Base-by-base conservation (phyloP, 1,284 basidiomycete species). In the Salmacisia buchloeana region DNA sequence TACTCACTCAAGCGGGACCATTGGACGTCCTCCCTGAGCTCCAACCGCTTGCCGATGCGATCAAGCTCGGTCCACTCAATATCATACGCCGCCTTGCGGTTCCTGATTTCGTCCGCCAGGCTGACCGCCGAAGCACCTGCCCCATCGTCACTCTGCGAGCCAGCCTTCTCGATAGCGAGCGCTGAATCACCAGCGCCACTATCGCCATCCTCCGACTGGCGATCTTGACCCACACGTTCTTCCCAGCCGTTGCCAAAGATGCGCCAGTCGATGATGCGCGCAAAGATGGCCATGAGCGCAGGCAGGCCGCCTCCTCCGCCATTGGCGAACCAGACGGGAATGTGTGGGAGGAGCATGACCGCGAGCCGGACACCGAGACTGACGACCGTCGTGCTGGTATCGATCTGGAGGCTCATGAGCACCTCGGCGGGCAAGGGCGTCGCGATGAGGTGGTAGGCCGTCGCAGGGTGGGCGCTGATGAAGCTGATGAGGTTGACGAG, bases 331-430 rank as follows among this genome's bases (percentile, higher is more conserved):
- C 73, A 79, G 58, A 69, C 66, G 31, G 75, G 75, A 15, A 77
- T 72, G 61, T 79, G 76, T 1, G 77, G 77, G 36, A 79, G 65
- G 46, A 79, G 68, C 66, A 78, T 79, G 57, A 76, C 67, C 25
- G 77, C 62, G 9, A 73, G 69, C 5, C 70, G 70, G 39, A 74
- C 63, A 23, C 74, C 73, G 38, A 77, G 68, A 45, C 75, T 64
- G 46, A 73, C 62, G 54, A 67, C 62, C 9, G 70, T 76, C 38
- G 71, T 71, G 7, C 68, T 70, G 4, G 73, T 72, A 58, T 76
- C 75, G 36, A 72, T 64, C 62, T 75, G 70, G 6, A 77, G 63
- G 41, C 67, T 67, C 21, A 72, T 60, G 18, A 77, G 52, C 36
- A 77, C 61, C 63, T 70, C 63, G 27, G 61, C 59, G 9, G 72